A percentile compares a stretch with the other conserved stretches of the same genome.
Evolutionary conservation across 129 eudicot species (phyloP).

Genomic region (Erigeron canadensis): DNA sequence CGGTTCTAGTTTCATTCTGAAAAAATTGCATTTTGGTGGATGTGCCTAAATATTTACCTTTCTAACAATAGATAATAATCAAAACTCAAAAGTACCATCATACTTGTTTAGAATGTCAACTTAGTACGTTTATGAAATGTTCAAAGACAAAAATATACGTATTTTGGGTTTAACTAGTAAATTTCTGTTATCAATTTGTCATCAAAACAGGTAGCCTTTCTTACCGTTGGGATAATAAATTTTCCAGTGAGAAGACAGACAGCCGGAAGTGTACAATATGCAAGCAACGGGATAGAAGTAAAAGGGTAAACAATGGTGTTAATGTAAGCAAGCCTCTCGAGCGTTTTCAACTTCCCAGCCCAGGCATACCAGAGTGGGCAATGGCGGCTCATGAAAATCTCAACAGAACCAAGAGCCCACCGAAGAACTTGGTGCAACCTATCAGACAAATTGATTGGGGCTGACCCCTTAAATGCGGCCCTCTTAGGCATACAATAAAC

Average conservation of each 20-base stretch:
- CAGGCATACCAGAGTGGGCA: conserved; percentile 96
- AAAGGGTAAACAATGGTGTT: conserved; percentile 98
- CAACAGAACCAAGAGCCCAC: conserved; percentile 99
- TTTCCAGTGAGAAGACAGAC: conserved; percentile 98
- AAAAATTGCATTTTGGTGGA: no score
- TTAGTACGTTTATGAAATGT: background rate
- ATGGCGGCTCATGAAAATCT: conserved; percentile 92
- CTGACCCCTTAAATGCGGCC: conserved; percentile 95
- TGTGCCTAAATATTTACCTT: no score
- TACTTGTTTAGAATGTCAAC: background rate
- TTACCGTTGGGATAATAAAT: conserved; percentile 97
- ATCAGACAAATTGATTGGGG: conserved; percentile 95
- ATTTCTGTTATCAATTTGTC: background rate
- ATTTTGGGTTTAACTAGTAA: background rate
- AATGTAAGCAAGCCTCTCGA: conserved; percentile 84
- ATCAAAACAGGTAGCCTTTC: background rate
- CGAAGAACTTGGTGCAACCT: conserved; percentile 95
- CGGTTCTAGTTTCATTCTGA: no score
- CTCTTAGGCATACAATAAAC: conserved; percentile 93
- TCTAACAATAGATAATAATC: no score
- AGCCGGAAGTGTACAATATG: conserved; percentile 92
- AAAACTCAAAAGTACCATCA: no score
- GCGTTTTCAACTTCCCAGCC: conserved; percentile 89
- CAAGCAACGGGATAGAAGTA: conserved; percentile 88
- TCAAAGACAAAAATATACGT: background rate